A percentile compares a stretch with the other conserved stretches of the same genome.
Evolutionary conservation across 768 basidiomycete species (phyloP).

Genomic region (Paxillus rubicundulus): DNA sequence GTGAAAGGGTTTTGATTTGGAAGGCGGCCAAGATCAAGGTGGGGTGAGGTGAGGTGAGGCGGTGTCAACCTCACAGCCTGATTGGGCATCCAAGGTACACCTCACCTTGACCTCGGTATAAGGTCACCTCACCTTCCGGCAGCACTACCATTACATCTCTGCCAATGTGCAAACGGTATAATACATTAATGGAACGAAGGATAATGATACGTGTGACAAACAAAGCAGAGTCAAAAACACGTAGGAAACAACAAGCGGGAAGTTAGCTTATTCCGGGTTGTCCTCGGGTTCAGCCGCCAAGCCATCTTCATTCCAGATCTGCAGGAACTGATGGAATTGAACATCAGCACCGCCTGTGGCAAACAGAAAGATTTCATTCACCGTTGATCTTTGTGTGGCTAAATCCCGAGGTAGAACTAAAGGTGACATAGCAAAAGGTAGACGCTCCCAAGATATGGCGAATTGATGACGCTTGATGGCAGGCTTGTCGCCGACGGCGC

Average conservation of each 20-base stretch:
- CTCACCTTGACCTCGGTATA: too few relatives aligned
- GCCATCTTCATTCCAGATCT: slow-evolving; percentile 82
- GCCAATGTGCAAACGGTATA: slow-evolving; percentile 15
- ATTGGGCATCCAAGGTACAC: too few relatives aligned
- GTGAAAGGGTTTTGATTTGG: too few relatives aligned
- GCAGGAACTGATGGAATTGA: slow-evolving; percentile 51
- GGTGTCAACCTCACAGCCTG: too few relatives aligned
- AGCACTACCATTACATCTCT: slow-evolving; percentile 16
- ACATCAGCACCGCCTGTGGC: background rate
- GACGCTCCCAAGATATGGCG: slow-evolving; percentile 68
- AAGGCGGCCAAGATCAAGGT: too few relatives aligned
- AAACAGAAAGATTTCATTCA: slow-evolving; percentile 37
- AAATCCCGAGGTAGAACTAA: slow-evolving; percentile 64
- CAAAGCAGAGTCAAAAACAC: background rate
- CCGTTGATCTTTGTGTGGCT: slow-evolving; percentile 58
- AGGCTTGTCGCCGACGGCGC: slow-evolving; percentile 80
- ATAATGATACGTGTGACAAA: slow-evolving; percentile 28
- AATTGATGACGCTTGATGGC: slow-evolving; percentile 60
- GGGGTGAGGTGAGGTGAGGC: too few relatives aligned
- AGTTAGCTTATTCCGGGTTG: slow-evolving; percentile 34
- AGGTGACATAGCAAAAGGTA: slow-evolving; percentile 63
- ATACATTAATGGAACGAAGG: slow-evolving; percentile 24
- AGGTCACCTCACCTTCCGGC: too few relatives aligned
- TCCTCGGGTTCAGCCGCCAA: slow-evolving; percentile 62
- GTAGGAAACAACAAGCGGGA: background rate